These are phyloP conservation scores for Phytophthora cryptogea DNA, from an alignment of 352 stramenopile genomes.

Conservation along the genomic window DNA sequence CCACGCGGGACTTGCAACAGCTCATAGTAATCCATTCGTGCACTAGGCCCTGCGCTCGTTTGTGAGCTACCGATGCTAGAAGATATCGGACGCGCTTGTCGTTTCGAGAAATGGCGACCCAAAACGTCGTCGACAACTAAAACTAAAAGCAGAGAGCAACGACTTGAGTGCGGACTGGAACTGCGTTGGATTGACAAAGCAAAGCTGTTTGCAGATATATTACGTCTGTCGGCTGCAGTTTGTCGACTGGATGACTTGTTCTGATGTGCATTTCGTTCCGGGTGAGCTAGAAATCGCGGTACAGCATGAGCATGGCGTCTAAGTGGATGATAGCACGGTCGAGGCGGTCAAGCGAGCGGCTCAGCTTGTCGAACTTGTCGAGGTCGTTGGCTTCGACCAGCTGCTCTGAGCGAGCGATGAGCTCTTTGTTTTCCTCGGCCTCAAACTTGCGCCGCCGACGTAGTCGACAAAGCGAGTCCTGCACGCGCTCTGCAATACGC, in stretches of 20 bases:
- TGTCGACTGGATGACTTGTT: slow-evolving; percentile 22
- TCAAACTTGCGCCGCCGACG: slow-evolving; percentile 72
- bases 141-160: slow-evolving; percentile 12
- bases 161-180: slow-evolving; percentile 2
- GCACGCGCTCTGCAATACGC: slow-evolving; percentile 64
- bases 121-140: slow-evolving; percentile 22
- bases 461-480: slow-evolving; percentile 75
- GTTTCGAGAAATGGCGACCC: slow-evolving; percentile 28
- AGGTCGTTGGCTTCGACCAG: slow-evolving; percentile 87
- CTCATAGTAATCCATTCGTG: slow-evolving; percentile 91
- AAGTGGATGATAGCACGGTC: slow-evolving; percentile 84
- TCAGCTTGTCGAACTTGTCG: slow-evolving; percentile 88
- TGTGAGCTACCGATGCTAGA: too few relatives aligned
- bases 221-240: slow-evolving; percentile 28
- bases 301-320: slow-evolving; percentile 89
- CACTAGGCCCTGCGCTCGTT: not conserved
- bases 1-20: slow-evolving; percentile 85
- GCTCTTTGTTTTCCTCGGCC: slow-evolving; percentile 87
- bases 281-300: slow-evolving; percentile 77
- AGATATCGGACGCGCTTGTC: slow-evolving; percentile 11
- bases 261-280: slow-evolving; percentile 8
- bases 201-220: slow-evolving; percentile 34
- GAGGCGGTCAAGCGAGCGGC: slow-evolving; percentile 80
- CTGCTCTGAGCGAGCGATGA: slow-evolving; percentile 87
- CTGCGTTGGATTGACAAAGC: slow-evolving; percentile 15